Percentiles rank a stretch among this genome's conserved stretches.
Conservation (phyloP, 805 yeast species). For the Starmerella bombi region DNA sequence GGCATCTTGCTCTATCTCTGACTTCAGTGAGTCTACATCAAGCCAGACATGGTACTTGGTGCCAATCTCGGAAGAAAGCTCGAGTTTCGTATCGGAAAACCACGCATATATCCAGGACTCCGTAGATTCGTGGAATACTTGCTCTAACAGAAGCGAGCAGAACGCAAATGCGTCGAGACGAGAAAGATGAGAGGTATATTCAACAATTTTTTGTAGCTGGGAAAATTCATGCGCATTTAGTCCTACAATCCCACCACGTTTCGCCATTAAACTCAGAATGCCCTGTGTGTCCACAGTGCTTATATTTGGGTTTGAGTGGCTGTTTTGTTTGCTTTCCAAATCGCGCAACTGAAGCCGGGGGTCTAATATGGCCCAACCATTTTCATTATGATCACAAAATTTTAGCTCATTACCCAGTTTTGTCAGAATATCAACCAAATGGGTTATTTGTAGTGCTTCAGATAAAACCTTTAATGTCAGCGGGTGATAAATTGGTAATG, state of each 20-base stretch:
- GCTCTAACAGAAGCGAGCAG: constrained; percentile 2
- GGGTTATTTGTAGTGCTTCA: constrained; percentile 42
- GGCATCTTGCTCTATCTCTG: constrained; percentile 55
- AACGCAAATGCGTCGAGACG: constrained; percentile 4
- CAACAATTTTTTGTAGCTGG: background rate
- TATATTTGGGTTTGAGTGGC: no score
- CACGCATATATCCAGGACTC: constrained; percentile 58
- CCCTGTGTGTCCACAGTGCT: no score
- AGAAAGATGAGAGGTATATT: background rate
- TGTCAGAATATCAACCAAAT: constrained; percentile 44
- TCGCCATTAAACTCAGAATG: no score
- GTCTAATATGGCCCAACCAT: background rate
- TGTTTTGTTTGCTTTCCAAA: no score
- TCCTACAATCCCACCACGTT: background rate
- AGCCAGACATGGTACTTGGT: constrained; percentile 37
- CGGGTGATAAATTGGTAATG: constrained; percentile 82
- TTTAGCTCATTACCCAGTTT: constrained; percentile 1
- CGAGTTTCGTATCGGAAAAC: constrained; percentile 64
- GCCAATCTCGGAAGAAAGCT: constrained; percentile 29
- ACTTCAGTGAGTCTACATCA: constrained; percentile 33
- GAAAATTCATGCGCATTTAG: background rate
- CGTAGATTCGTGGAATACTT: background rate
- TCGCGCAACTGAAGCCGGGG: background rate
- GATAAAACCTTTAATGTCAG: constrained; percentile 68
- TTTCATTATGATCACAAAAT: constrained; percentile 5